These are phyloP conservation scores for Sclerotinia minor DNA, from an alignment of 2,329 filamentous ascomycete genomes.

Conservation along the genomic window DNA sequence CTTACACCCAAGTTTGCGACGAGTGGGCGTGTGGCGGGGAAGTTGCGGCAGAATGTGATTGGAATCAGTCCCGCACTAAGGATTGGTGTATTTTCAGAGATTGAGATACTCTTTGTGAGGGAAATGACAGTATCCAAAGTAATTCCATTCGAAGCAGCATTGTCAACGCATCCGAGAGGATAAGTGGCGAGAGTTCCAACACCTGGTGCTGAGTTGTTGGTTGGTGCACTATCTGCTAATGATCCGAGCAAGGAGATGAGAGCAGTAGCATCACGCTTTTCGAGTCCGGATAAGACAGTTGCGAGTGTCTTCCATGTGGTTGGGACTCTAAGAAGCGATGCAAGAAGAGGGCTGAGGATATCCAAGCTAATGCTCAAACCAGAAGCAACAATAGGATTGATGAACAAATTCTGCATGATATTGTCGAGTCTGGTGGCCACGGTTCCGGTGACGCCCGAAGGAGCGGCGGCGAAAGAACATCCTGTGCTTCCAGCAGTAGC, in stretches of 20 bases:
- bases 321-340: constrained; percentile 17
- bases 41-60: constrained; percentile 31
- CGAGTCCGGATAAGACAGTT: constrained; percentile 20
- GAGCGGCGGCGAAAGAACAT: constrained; percentile 20
- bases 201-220: neutral
- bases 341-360: neutral
- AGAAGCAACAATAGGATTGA: constrained; percentile 7
- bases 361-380: constrained; percentile 8
- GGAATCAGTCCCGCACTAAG: constrained; percentile 27
- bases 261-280: constrained; percentile 22
- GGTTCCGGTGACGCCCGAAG: neutral
- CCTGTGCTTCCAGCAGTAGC: constrained; percentile 17
- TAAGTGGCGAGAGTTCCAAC: constrained; percentile 8
- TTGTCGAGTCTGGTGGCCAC: constrained; percentile 8
- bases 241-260: constrained; percentile 1
- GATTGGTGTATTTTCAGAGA: constrained; percentile 28
- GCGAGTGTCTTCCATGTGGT: constrained; percentile 19
- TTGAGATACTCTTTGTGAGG: constrained; percentile 28
- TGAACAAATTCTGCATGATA: neutral
- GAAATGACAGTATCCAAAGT: constrained; percentile 25
- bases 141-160: constrained; percentile 26
- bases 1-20: constrained; percentile 20
- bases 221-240: neutral
- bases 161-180: constrained; percentile 27
- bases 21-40: constrained; percentile 27